These are phyloP conservation scores for Penicillium daleae DNA, from an alignment of 495 filamentous ascomycete species.

Conservation along the genomic window DNA sequence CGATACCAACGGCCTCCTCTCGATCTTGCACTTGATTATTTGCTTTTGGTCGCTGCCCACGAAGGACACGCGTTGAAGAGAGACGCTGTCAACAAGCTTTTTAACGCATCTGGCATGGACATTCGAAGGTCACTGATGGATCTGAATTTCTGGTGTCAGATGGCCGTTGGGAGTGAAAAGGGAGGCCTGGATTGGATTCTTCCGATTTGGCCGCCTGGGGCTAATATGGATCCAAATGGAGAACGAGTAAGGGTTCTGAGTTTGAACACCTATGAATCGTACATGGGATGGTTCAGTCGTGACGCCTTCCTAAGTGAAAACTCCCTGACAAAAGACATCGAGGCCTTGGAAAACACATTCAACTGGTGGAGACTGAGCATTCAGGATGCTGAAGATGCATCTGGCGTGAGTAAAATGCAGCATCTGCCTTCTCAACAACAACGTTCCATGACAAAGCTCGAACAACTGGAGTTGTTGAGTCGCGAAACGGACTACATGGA, in stretches of 20 bases:
- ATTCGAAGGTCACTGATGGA: constrained; percentile 84
- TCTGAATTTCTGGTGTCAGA: constrained; percentile 95
- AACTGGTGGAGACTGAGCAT: constrained; percentile 46
- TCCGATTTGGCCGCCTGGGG: constrained; percentile 69
- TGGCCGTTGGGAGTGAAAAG: constrained; percentile 86
- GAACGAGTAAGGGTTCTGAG: constrained; percentile 79
- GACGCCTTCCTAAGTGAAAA: constrained; percentile 46
- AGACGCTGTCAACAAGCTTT: constrained; percentile 68
- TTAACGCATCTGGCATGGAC: constrained; percentile 66
- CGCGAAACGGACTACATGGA: constrained; percentile 38
- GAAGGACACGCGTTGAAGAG: constrained; percentile 85
- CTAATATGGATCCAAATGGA: constrained; percentile 67
- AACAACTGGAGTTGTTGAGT: constrained; percentile 34
- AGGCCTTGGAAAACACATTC: constrained; percentile 39
- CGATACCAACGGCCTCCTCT: constrained; percentile 72
- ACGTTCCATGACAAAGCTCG: constrained; percentile 23
- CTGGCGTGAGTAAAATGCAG: constrained; percentile 18
- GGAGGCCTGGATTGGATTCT: constrained; percentile 89
- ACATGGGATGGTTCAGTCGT: constrained; percentile 76
- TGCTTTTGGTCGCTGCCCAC: constrained; percentile 81
- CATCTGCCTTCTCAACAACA: constrained; percentile 12
- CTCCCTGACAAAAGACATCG: constrained; percentile 29
- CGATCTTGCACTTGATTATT: constrained; percentile 75
- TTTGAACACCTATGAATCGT: constrained; percentile 71
- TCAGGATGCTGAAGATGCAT: constrained; percentile 40